Base-by-base conservation (phyloP, 1,284 basidiomycete genomes). In the Takashimella koratensis region DNA sequence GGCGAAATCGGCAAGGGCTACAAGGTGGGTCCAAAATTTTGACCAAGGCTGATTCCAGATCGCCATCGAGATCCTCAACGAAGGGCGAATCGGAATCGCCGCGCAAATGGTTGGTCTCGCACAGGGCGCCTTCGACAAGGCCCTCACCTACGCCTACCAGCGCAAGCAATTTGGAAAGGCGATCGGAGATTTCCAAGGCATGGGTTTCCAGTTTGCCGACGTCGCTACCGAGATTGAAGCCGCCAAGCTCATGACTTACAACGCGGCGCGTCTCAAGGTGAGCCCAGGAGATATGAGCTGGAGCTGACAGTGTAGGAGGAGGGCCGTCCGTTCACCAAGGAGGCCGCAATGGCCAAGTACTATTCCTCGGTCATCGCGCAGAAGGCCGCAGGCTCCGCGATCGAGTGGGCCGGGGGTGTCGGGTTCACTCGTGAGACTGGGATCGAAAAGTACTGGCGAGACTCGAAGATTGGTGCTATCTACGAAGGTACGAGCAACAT, bases 401-500 rank as follows among this genome's bases (percentile, higher is more conserved):
- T 98, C 67, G 96, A 98, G 75, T 98, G 95, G 95, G 86, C 86
- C 4, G 95, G 95, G 47, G 96, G 95, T 19, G 82, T 95, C 45
- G 95, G 94, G 1, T 98, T 96, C 77, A 97, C 93, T 47, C 78
- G 91, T 51, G 92, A 95, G 78, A 91, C 90, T 1, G 92, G 93
- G 2, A 88, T 96, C 58, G 92, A 95, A 78, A 96, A 96, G 78
- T 92, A 79, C 68, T 92, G 89, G 89, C 79, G 95, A 63, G 95
- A 98, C 76, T 91, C 89, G 23, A 97, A 96, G 81, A 94, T 93
- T 68, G 88, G 89, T 41, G 89, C 90, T 10, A 96, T 96, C 57
- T 96, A 95, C 72, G 92, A 95, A 74, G 93, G 94, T 36, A 97
- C 94, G 40, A 90, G 87, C 27, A 96, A 97, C 74, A 98, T 98